phyloP scores from a whole-genome alignment of 208 protist species.

The Crithidia acanthocephali region DNA sequence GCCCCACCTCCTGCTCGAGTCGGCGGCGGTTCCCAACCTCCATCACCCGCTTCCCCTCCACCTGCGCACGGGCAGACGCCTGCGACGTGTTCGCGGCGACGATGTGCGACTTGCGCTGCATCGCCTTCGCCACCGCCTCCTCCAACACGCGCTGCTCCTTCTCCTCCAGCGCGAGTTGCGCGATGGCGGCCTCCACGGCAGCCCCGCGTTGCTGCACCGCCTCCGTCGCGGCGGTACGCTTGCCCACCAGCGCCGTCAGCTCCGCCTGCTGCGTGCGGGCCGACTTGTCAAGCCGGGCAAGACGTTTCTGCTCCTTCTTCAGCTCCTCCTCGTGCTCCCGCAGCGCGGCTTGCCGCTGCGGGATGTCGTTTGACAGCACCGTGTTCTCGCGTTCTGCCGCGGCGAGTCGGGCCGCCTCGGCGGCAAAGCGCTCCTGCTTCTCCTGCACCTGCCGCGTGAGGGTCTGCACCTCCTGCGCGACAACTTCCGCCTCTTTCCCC shows the following conservation, averaged over 20 bases:
- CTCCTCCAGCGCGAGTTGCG: slow-evolving; percentile 65
- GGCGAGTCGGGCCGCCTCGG: slow-evolving; percentile 78
- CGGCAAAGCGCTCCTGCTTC: slow-evolving; percentile 71
- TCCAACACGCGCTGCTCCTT: slow-evolving; percentile 67
- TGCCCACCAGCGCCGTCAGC: slow-evolving; percentile 49
- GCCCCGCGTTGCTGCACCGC: slow-evolving; percentile 53
- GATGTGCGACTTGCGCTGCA: slow-evolving; percentile 70
- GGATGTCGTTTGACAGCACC: slow-evolving; percentile 81
- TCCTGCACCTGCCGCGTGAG: slow-evolving; percentile 67
- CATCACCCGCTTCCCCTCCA: slow-evolving; percentile 81
- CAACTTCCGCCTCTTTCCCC: slow-evolving; percentile 33
- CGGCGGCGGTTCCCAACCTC: slow-evolving; percentile 90
- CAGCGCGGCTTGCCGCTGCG: slow-evolving; percentile 75
- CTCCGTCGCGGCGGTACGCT: slow-evolving; percentile 51
- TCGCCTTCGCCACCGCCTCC: slow-evolving; percentile 55
- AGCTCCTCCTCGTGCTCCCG: slow-evolving; percentile 84
- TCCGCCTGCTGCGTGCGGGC: slow-evolving; percentile 71
- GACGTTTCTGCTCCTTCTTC: slow-evolving; percentile 31
- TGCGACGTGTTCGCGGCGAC: slow-evolving; percentile 75
- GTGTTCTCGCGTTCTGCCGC: slow-evolving; percentile 86
- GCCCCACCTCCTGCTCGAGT: slow-evolving; percentile 88
- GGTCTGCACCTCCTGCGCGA: slow-evolving; percentile 47
- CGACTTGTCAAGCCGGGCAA: slow-evolving; percentile 42
- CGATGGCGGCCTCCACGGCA: slow-evolving; percentile 60
- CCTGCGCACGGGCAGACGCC: slow-evolving; percentile 45